Evolutionary conservation across 2,329 filamentous ascomycete genomes (phyloP).

Genomic region (Canariomyces notabilis): DNA sequence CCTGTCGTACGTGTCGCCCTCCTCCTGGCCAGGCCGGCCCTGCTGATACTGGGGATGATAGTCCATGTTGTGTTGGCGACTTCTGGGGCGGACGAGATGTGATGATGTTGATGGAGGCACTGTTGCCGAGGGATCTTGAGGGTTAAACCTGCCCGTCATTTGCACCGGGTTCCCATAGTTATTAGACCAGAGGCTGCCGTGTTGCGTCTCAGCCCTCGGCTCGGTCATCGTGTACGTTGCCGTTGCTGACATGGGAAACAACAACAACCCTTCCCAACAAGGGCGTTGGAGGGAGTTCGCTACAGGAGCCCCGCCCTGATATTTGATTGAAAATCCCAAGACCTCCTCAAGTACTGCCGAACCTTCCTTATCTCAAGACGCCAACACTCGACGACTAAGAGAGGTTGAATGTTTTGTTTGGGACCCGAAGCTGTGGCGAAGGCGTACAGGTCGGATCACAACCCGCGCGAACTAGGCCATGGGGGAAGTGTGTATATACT

Average conservation of each 20-base stretch:
- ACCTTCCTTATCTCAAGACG: background rate
- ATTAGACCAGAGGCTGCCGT: conserved; percentile 55
- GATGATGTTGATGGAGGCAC: conserved; percentile 42
- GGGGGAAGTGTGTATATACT: conserved; percentile 42
- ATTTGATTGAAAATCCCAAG: conserved; percentile 3
- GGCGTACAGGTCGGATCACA: conserved; percentile 24
- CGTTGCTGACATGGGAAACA: conserved; percentile 59
- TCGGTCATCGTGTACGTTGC: conserved; percentile 60
- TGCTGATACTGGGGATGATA: conserved; percentile 44
- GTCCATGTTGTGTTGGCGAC: conserved; percentile 45
- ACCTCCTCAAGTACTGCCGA: background rate
- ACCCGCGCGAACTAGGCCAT: conserved; percentile 34
- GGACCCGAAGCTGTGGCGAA: conserved; percentile 27
- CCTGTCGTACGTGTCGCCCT: conserved; percentile 50
- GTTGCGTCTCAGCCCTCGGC: conserved; percentile 54
- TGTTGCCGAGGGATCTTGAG: conserved; percentile 46
- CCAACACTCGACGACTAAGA: background rate
- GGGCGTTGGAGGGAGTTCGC: conserved; percentile 17
- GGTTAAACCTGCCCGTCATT: conserved; percentile 46
- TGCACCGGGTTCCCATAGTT: conserved; percentile 52
- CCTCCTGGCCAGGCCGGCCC: conserved; percentile 49
- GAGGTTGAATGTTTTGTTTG: conserved; percentile 8
- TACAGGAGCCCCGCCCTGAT: conserved; percentile 8
- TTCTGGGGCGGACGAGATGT: conserved; percentile 46
- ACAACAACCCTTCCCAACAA: conserved; percentile 39